These are phyloP conservation scores for Scleromitrula shiraiana DNA, from an alignment of 2,329 filamentous ascomycete genomes.

Conservation along the genomic window DNA sequence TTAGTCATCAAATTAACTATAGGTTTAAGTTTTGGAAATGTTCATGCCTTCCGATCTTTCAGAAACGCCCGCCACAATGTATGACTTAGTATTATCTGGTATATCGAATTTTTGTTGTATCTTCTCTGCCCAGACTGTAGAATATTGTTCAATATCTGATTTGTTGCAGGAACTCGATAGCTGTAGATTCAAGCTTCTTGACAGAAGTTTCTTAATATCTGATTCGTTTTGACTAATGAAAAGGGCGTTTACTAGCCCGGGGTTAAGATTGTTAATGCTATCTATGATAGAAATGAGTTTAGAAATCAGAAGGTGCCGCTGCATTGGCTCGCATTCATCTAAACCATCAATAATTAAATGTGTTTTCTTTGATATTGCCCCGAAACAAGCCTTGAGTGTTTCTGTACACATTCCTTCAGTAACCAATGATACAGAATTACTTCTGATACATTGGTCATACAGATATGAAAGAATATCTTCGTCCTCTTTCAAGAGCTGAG, in stretches of 20 bases:
- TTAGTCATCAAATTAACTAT: too few species aligned
- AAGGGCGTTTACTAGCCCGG: conserved; percentile 24
- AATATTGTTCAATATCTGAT: conserved; percentile 29
- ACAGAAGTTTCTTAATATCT: conserved; percentile 27
- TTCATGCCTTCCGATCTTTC: conserved; percentile 16
- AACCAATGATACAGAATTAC: neutral
- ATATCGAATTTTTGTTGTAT: conserved; percentile 23
- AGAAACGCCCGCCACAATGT: conserved; percentile 17
- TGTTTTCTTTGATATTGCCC: conserved; percentile 16
- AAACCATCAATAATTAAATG: conserved; percentile 36
- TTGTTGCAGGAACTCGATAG: conserved; percentile 24
- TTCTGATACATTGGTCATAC: conserved; percentile 24
- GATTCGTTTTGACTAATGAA: conserved; percentile 33
- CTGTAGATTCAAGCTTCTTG: conserved; percentile 18
- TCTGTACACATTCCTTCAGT: neutral
- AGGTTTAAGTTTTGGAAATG: neutral
- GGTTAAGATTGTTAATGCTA: conserved; percentile 7
- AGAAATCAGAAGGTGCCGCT: conserved; percentile 28
- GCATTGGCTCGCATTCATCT: conserved; percentile 32
- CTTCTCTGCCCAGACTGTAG: conserved; percentile 13
- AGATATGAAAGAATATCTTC: conserved; percentile 27
- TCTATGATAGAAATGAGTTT: conserved; percentile 23
- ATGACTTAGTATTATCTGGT: conserved; percentile 8
- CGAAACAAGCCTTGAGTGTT: conserved; percentile 27
- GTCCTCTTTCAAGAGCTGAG: conserved; percentile 30